Conservation (phyloP, 192 early-diverging fungal species). For the Ramicandelaber brevisporus region DNA sequence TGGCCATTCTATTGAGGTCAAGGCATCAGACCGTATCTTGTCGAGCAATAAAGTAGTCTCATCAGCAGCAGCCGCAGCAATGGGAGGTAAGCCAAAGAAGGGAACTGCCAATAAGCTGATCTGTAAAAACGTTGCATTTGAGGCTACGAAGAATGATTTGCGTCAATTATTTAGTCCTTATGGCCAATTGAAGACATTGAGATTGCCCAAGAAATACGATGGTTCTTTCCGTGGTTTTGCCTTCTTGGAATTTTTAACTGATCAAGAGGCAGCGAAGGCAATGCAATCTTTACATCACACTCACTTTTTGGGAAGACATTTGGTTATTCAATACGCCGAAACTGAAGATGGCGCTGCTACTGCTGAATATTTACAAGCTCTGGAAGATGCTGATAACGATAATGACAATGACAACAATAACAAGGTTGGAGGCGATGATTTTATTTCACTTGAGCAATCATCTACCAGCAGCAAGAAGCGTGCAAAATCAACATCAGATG, state of each 20-base stretch:
- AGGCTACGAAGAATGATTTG: conserved; percentile 86
- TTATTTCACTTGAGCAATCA: no score
- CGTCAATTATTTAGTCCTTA: conserved; percentile 72
- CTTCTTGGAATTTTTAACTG: conserved; percentile 92
- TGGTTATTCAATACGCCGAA: conserved; percentile 90
- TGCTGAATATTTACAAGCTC: no score
- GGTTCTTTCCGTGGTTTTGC: conserved; percentile 91
- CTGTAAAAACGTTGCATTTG: conserved; percentile 88
- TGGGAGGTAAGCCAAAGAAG: conserved; percentile 22
- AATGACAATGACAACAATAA: no score
- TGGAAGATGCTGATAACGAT: no score
- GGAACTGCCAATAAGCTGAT: conserved; percentile 65
- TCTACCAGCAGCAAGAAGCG: no score
- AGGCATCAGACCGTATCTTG: conserved; percentile 57
- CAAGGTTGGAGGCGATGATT: no score
- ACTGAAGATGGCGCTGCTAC: no score
- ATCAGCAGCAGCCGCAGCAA: conserved; percentile 16
- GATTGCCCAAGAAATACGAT: conserved; percentile 81
- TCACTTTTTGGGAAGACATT: conserved; percentile 90
- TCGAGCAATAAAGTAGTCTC: no score
- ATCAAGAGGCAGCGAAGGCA: conserved; percentile 80
- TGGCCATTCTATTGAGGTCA: conserved; percentile 69
- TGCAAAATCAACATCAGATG: no score
- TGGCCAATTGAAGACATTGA: conserved; percentile 83
- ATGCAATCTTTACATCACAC: conserved; percentile 65